Percentiles rank a stretch among this genome's conserved stretches.
phyloP scores from a whole-genome alignment of 345 rosid species.

The Gossypioides kirkii region DNA sequence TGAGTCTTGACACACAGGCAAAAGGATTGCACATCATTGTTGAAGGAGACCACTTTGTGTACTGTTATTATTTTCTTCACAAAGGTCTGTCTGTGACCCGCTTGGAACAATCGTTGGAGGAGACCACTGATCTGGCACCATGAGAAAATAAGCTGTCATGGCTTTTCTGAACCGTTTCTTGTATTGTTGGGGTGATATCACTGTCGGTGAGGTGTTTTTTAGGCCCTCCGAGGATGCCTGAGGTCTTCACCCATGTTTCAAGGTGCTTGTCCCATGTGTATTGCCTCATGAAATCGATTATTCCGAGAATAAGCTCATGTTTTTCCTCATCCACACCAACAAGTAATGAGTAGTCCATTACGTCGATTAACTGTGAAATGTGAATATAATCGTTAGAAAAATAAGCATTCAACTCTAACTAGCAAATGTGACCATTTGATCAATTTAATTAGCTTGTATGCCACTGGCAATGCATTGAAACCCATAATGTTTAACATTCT shows the following conservation, averaged over 20 bases:
- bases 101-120: constrained; percentile 42
- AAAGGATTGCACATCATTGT: constrained; percentile 7
- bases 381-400: constrained; percentile 1
- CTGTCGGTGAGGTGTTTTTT: constrained; percentile 70
- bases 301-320: constrained; percentile 76
- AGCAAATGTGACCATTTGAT: background rate
- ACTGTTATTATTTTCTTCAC: constrained; percentile 30
- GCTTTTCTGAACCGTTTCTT: constrained; percentile 94
- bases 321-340: constrained; percentile 84
- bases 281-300: constrained; percentile 96
- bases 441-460: background rate
- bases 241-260: constrained; percentile 85
- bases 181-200: constrained; percentile 85
- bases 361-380: constrained; percentile 66
- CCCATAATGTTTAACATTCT: background rate
- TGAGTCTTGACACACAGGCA: constrained; percentile 14
- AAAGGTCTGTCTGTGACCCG: constrained; percentile 39
- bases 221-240: constrained; percentile 74
- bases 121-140: constrained; percentile 96
- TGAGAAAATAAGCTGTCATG: constrained; percentile 79
- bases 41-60: constrained; percentile 22
- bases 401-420: background rate
- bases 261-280: constrained; percentile 98
- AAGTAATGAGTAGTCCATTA: constrained; percentile 91
- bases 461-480: background rate